These are phyloP conservation scores for Globisporangium parvum DNA, from an alignment of 352 stramenopile genomes.

Conservation along the genomic window DNA sequence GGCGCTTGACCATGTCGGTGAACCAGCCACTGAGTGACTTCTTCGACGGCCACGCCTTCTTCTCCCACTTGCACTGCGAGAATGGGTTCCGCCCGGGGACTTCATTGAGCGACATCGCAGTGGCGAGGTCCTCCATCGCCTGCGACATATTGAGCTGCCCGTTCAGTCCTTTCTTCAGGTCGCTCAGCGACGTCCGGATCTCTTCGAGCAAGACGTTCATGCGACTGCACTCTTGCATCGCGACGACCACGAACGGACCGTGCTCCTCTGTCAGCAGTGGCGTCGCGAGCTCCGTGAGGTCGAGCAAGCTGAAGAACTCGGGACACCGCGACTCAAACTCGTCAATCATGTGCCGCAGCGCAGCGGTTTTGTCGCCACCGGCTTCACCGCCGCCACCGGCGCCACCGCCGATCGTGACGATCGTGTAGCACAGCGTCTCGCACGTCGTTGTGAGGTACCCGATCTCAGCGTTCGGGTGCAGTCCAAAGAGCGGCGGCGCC, in stretches of 20 bases:
- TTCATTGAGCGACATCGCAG: slow-evolving; percentile 90
- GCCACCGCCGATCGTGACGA: slow-evolving; percentile 88
- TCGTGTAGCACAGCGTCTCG: slow-evolving; percentile 91
- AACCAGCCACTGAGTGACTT: slow-evolving; percentile 92
- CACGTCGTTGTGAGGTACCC: slow-evolving; percentile 92
- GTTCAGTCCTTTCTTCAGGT: slow-evolving; percentile 95
- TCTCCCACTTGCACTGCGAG: slow-evolving; percentile 94
- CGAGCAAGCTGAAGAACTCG: slow-evolving; percentile 90
- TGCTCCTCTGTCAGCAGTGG: slow-evolving; percentile 86
- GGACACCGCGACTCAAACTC: slow-evolving; percentile 89
- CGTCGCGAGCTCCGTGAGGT: slow-evolving; percentile 83
- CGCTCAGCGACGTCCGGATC: slow-evolving; percentile 87
- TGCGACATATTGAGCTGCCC: slow-evolving; percentile 95
- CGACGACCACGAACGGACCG: slow-evolving; percentile 92
- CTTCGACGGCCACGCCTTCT: slow-evolving; percentile 93
- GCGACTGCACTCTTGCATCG: slow-evolving; percentile 91
- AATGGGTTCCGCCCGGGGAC: slow-evolving; percentile 94
- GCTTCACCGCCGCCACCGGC: slow-evolving; percentile 45
- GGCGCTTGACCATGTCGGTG: slow-evolving; percentile 89
- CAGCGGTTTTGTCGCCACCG: slow-evolving; percentile 66
- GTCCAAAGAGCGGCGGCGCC: slow-evolving; percentile 89
- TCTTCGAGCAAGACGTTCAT: slow-evolving; percentile 94
- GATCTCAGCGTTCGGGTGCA: slow-evolving; percentile 95
- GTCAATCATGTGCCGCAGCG: slow-evolving; percentile 84
- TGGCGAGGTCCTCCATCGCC: slow-evolving; percentile 92